Evolutionary conservation across 768 basidiomycete genomes (phyloP).

Genomic region (Lactarius psammicola): DNA sequence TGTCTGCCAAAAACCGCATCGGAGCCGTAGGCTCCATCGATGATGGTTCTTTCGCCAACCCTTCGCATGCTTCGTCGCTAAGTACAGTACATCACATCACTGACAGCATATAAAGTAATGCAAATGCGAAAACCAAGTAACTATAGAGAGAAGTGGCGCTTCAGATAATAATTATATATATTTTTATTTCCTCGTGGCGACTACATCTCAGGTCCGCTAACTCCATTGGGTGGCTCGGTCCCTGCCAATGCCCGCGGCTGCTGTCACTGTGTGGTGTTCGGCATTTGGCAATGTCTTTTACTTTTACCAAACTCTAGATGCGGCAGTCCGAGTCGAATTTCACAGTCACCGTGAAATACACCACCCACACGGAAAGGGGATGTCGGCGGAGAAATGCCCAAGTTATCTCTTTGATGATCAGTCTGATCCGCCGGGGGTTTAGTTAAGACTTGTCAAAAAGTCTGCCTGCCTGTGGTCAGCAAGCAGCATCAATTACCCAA

Average conservation of each 20-base stretch:
- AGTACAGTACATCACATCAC: not conserved
- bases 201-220: not conserved
- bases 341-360: not conserved
- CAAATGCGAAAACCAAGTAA: not conserved
- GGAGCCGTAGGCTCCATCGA: not conserved
- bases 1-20: not conserved
- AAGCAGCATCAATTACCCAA: constrained; percentile 12
- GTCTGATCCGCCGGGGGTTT: not conserved
- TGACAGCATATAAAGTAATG: not conserved
- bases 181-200: not conserved
- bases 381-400: not conserved
- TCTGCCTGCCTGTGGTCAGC: not conserved
- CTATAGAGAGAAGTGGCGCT: not conserved
- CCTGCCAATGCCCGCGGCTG: not conserved
- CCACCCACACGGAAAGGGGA: not conserved
- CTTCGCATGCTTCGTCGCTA: not conserved
- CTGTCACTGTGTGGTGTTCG: not conserved
- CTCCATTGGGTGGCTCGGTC: constrained; percentile 1
- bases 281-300: not conserved
- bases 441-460: not conserved
- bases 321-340: not conserved
- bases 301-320: not conserved
- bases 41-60: not conserved
- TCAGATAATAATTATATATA: not conserved
- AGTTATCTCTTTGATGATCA: not conserved